A percentile compares a stretch with the other conserved stretches of the same genome.
Evolutionary conservation across 2,329 filamentous ascomycete species (phyloP).

Genomic region (Pestalotiopsis sp.): DNA sequence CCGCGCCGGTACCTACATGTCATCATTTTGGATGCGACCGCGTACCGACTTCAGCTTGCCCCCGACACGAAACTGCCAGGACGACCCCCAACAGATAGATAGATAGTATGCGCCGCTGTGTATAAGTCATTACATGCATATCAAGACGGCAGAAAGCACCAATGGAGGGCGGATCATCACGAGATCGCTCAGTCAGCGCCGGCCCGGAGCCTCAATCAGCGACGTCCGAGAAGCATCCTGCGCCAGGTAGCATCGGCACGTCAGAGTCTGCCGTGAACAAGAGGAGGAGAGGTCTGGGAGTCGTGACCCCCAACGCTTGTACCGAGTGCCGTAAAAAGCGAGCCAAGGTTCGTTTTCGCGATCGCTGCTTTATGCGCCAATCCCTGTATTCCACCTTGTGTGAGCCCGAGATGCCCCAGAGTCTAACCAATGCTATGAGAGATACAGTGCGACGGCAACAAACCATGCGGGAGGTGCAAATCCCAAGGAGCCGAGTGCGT

Average conservation of each 20-base stretch:
- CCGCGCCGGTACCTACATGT: neutral
- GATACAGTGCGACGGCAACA: conserved; percentile 59
- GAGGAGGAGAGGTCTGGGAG: conserved; percentile 54
- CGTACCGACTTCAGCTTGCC: neutral
- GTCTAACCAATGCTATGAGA: neutral
- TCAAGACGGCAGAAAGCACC: conserved; percentile 13
- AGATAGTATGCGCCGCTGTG: neutral
- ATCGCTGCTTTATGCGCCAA: neutral
- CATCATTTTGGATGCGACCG: neutral
- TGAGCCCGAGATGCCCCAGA: neutral
- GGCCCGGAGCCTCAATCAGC: conserved; percentile 21
- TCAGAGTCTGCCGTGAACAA: conserved; percentile 42
- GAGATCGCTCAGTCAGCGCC: conserved; percentile 22
- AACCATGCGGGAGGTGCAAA: conserved; percentile 58
- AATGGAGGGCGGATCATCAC: conserved; percentile 32
- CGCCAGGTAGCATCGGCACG: conserved; percentile 13
- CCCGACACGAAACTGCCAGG: neutral
- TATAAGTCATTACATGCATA: neutral
- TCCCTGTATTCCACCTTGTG: conserved; percentile 8
- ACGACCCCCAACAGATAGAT: neutral
- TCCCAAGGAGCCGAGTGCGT: conserved; percentile 58
- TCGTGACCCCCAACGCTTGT: conserved; percentile 63
- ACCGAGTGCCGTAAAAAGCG: conserved; percentile 65
- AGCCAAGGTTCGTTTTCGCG: conserved; percentile 50
- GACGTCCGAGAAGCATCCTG: conserved; percentile 24